A percentile compares a stretch with the other conserved stretches of the same genome.
Conservation (phyloP, 129 eudicot species). For the Flaveria bidentis region DNA sequence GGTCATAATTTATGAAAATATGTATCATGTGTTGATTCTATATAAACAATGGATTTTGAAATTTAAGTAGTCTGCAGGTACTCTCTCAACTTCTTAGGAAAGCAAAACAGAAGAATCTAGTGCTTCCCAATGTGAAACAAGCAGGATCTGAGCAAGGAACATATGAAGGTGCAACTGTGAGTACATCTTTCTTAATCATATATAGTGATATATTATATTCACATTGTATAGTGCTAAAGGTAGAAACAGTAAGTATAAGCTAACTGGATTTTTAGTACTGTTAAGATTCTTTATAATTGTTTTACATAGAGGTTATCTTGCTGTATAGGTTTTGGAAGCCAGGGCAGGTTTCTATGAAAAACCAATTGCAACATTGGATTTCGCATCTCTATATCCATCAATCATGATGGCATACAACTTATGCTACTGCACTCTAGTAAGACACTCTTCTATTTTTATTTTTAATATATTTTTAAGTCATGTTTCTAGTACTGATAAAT, state of each 20-base stretch:
- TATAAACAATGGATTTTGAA: conserved; percentile 4
- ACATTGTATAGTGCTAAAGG: conserved; percentile 1
- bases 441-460: conserved; percentile 1
- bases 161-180: conserved; percentile 99
- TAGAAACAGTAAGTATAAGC: not conserved
- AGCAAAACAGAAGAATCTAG: conserved; percentile 77
- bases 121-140: conserved; percentile 85
- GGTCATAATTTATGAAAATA: conserved; percentile 44
- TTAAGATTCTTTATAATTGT: not conserved
- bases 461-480: conserved; percentile 11
- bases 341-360: conserved; percentile 89
- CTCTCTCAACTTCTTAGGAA: conserved; percentile 97
- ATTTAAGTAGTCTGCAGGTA: conserved; percentile 50
- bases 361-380: conserved; percentile 98
- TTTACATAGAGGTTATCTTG: conserved; percentile 12
- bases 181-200: conserved; percentile 33
- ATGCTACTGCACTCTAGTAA: conserved; percentile 94
- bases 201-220: not conserved
- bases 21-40: not conserved
- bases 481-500: conserved; percentile 10
- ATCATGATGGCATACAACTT: conserved; percentile 99
- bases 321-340: conserved; percentile 87
- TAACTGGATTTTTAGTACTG: not conserved
- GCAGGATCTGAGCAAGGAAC: conserved; percentile 99
- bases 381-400: conserved; percentile 97